These are phyloP conservation scores for Fusarium clavum DNA, from an alignment of 2,329 filamentous ascomycete species.

Conservation along the genomic window DNA sequence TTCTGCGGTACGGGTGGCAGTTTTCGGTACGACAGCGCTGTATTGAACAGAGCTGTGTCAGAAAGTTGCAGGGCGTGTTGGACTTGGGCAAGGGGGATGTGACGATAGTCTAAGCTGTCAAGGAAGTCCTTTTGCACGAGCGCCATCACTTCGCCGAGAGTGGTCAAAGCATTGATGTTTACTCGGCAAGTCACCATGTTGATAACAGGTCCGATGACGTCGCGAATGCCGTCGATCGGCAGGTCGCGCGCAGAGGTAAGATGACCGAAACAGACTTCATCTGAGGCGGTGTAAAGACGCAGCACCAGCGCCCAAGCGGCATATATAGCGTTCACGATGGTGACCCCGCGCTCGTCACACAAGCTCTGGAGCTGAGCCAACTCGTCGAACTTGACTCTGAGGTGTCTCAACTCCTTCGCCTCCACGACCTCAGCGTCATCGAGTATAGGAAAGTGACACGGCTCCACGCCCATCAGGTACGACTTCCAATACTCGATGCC, in stretches of 20 bases:
- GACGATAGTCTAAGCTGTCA: slow-evolving; percentile 28
- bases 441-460: slow-evolving; percentile 35
- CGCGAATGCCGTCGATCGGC: slow-evolving; percentile 58
- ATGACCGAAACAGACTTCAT: slow-evolving; percentile 65
- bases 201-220: slow-evolving; percentile 64
- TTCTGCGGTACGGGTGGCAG: slow-evolving; percentile 17
- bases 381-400: slow-evolving; percentile 36
- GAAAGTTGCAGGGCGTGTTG: slow-evolving; percentile 42
- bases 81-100: slow-evolving; percentile 30
- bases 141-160: not conserved
- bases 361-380: slow-evolving; percentile 14
- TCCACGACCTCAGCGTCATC: slow-evolving; percentile 21
- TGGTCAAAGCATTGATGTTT: slow-evolving; percentile 40
- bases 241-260: slow-evolving; percentile 64
- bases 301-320: slow-evolving; percentile 39
- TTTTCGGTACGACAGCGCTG: slow-evolving; percentile 42
- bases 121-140: slow-evolving; percentile 30
- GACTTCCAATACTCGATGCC: slow-evolving; percentile 35
- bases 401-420: slow-evolving; percentile 27
- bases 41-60: slow-evolving; percentile 40
- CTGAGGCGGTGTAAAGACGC: slow-evolving; percentile 55
- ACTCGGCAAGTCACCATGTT: slow-evolving; percentile 68
- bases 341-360: slow-evolving; percentile 24
- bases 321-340: slow-evolving; percentile 38
- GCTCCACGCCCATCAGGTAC: slow-evolving; percentile 29